phyloP scores from a whole-genome alignment of 2,329 filamentous ascomycete species.

The Colletotrichum cuscutae region DNA sequence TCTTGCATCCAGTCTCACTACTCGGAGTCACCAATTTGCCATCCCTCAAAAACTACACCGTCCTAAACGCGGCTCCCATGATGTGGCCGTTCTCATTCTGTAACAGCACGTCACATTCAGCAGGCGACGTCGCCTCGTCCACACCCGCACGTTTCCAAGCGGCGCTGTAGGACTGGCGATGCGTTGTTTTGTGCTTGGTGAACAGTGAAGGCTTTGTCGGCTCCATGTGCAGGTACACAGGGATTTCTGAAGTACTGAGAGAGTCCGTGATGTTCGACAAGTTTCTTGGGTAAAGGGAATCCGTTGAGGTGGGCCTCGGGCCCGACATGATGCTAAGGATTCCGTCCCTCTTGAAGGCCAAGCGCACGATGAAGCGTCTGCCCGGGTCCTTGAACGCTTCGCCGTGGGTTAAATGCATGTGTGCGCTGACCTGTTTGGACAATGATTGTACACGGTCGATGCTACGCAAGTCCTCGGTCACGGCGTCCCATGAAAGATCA shows the following conservation, averaged over 20 bases:
- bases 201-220: background rate
- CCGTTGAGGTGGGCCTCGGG: background rate
- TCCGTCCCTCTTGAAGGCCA: background rate
- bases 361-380: constrained; percentile 10
- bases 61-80: background rate
- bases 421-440: background rate
- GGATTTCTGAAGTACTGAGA: background rate
- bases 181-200: background rate
- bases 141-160: background rate
- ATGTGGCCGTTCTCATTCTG: background rate
- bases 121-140: background rate
- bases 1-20: background rate
- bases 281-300: background rate
- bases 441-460: background rate
- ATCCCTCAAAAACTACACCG: background rate
- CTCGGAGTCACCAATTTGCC: background rate
- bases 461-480: background rate
- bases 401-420: background rate
- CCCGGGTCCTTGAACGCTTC: background rate
- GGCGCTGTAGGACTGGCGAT: background rate
- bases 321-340: constrained; percentile 1
- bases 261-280: background rate
- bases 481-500: background rate
- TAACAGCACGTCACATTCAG: background rate
- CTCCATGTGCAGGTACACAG: background rate